phyloP scores from a whole-genome alignment of 176 grass and related monocot species.

The Calamus simplicifolius region DNA sequence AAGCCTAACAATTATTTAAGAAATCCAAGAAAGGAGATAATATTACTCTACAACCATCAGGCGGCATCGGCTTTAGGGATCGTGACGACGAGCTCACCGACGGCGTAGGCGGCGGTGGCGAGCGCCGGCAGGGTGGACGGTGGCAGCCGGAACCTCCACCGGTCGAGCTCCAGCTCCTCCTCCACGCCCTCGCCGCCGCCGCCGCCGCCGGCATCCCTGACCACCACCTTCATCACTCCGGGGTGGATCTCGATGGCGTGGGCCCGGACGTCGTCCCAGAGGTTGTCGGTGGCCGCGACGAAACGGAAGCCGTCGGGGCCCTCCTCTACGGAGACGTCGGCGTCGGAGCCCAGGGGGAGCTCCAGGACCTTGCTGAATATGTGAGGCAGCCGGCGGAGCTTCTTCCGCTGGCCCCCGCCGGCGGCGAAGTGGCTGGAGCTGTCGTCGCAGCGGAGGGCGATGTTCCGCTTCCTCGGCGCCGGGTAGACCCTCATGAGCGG shows the following conservation, averaged over 20 bases:
- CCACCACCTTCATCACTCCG: conserved; percentile 78
- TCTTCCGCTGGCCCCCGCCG: conserved; percentile 28
- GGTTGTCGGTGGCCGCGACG: conserved; percentile 41
- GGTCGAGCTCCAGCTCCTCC: conserved; percentile 66
- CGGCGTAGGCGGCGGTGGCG: conserved; percentile 67
- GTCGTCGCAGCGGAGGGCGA: conserved; percentile 21
- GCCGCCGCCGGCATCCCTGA: conserved; percentile 17
- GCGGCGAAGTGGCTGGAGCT: not conserved
- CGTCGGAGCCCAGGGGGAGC: conserved; percentile 79
- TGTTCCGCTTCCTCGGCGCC: conserved; percentile 30
- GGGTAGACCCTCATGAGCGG: conserved; percentile 34
- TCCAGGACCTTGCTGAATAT: conserved; percentile 91
- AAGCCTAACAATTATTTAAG: too few relatives aligned
- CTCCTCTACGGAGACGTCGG: conserved; percentile 72
- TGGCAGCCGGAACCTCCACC: conserved; percentile 82
- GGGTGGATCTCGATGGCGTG: conserved; percentile 86
- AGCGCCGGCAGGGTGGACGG: conserved; percentile 69
- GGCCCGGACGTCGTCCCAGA: conserved; percentile 44
- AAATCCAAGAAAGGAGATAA: too few relatives aligned
- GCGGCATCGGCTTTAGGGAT: conserved; percentile 44
- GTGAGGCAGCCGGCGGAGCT: conserved; percentile 84
- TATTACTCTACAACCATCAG: too few relatives aligned
- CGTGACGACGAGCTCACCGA: conserved; percentile 77
- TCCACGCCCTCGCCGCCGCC: conserved; percentile 13
- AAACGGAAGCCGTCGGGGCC: conserved; percentile 60